Conservation (phyloP, 768 basidiomycete species). For the Tylopilus felleus region DNA sequence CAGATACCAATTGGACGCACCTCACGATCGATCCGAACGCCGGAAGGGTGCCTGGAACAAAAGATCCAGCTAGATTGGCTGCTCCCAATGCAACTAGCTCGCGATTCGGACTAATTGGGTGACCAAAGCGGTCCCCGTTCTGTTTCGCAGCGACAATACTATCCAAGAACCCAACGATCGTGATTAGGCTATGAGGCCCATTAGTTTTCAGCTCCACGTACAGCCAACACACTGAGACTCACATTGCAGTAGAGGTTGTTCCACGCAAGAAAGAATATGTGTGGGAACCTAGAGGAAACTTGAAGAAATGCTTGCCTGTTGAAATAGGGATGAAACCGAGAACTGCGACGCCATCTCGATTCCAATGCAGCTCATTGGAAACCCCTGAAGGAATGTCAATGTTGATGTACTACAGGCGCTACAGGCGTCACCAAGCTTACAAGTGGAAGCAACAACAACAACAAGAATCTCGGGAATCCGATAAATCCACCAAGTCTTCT, state of each 20-base stretch:
- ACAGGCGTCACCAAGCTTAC: conserved; percentile 43
- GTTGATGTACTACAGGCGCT: background rate
- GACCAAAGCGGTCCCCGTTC: conserved; percentile 78
- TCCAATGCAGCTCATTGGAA: conserved; percentile 69
- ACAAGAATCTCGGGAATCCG: conserved; percentile 89
- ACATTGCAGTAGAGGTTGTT: conserved; percentile 87
- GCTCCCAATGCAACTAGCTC: conserved; percentile 90
- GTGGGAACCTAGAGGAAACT: conserved; percentile 62
- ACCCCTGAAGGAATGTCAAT: conserved; percentile 46
- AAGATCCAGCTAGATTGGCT: conserved; percentile 72
- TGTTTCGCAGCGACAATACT: conserved; percentile 96
- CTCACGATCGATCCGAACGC: conserved; percentile 92
- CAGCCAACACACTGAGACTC: conserved; percentile 16
- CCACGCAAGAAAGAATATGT: conserved; percentile 64
- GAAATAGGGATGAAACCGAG: conserved; percentile 74
- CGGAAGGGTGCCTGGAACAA: conserved; percentile 86
- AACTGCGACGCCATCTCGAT: conserved; percentile 74
- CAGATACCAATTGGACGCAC: conserved; percentile 36
- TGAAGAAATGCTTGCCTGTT: conserved; percentile 60
- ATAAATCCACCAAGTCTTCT: conserved; percentile 65
- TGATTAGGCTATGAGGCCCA: conserved; percentile 53
- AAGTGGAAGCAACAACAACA: conserved; percentile 77
- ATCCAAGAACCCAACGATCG: conserved; percentile 89
- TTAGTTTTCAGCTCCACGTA: background rate
- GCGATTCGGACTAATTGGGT: conserved; percentile 89